phyloP scores from a whole-genome alignment of 306 rosid genomes.

The Vigna hirtella region DNA sequence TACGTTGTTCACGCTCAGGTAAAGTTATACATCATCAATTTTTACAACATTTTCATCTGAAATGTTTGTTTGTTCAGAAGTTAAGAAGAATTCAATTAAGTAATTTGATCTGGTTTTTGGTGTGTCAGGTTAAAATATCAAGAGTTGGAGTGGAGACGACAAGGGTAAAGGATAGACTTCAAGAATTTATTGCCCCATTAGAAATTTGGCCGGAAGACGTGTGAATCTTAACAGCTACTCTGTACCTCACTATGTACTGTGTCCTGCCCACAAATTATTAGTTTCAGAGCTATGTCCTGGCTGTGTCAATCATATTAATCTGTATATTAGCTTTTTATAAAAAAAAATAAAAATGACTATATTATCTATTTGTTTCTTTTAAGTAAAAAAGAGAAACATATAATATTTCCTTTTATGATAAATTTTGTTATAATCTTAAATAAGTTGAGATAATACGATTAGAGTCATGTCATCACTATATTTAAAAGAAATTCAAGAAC shows the following conservation, averaged over 20 bases:
- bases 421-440: no score
- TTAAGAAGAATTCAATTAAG: no score
- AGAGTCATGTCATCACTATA: no score
- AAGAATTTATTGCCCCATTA: slow-evolving; percentile 48
- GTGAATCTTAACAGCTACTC: background rate
- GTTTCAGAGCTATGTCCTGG: background rate
- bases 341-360: background rate
- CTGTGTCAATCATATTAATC: background rate
- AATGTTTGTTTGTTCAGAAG: no score
- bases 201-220: slow-evolving; percentile 33
- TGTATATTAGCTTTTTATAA: background rate
- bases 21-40: background rate
- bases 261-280: background rate
- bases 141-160: slow-evolving; percentile 74
- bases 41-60: background rate
- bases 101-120: background rate
- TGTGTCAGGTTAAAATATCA: slow-evolving; percentile 61
- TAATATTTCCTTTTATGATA: no score
- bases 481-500: no score
- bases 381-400: no score
- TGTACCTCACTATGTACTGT: background rate
- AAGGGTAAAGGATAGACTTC: slow-evolving; percentile 61
- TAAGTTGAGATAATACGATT: no score
- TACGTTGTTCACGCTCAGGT: slow-evolving; percentile 75
- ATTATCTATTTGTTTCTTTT: background rate